A percentile compares a stretch with the other conserved stretches of the same genome.
Conservation (phyloP, 2,329 filamentous ascomycete genomes). For the Leptographium lundbergii region DNA sequence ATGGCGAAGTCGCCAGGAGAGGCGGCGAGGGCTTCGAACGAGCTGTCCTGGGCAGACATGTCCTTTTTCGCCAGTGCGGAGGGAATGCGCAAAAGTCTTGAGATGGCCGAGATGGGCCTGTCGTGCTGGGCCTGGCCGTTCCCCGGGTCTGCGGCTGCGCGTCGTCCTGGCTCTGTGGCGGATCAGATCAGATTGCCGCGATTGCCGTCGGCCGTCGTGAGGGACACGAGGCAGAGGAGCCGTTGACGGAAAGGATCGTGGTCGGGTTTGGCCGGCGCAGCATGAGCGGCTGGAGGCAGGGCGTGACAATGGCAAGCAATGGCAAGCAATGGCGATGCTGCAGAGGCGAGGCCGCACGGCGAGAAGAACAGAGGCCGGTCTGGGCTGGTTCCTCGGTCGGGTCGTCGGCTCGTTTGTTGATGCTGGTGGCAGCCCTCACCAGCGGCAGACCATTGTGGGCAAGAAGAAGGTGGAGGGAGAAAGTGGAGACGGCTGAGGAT, state of each 20-base stretch:
- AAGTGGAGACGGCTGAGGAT: background rate
- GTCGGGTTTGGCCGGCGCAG: background rate
- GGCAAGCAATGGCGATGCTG: too few species aligned
- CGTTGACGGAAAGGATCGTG: background rate
- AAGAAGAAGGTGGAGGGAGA: constrained; percentile 2
- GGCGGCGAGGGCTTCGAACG: constrained; percentile 13
- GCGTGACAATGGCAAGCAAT: too few species aligned
- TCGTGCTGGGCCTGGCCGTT: background rate
- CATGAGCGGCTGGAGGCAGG: too few species aligned
- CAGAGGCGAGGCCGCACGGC: too few species aligned
- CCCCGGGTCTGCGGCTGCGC: background rate
- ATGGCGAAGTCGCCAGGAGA: constrained; percentile 12
- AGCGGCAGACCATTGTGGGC: background rate
- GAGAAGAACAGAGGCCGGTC: too few species aligned
- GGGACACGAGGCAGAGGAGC: too few species aligned
- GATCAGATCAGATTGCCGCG: background rate
- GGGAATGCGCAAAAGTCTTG: background rate
- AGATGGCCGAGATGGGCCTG: background rate
- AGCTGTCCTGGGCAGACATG: constrained; percentile 11
- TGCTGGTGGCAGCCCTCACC: background rate
- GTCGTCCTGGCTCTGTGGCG: too few species aligned
- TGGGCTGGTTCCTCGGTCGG: too few species aligned
- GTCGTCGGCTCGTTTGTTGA: background rate
- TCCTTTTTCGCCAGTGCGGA: background rate
- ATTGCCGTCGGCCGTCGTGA: background rate